Base-by-base conservation (phyloP, 495 filamentous ascomycete genomes). In the Penicilliopsis zonata region DNA sequence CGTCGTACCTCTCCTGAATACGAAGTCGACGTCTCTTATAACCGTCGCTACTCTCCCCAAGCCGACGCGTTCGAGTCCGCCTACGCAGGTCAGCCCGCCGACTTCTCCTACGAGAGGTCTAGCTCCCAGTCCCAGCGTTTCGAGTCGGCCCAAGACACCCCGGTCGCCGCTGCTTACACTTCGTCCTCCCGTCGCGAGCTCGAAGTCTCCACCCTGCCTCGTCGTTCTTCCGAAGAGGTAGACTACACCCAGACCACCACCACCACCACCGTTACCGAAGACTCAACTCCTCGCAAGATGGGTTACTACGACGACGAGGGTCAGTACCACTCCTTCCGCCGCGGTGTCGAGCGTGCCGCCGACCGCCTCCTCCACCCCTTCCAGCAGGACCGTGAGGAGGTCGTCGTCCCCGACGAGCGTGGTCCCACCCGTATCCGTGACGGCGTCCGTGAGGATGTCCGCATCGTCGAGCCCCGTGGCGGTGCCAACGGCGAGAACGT, bases 241-340 rank as follows among this genome's bases (percentile, higher is more conserved):
- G 7, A 21, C 37, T 59, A 45, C 49, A 42, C 53, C 42, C 51
- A 54, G 37, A 50, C 41, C 46, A 44, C 58, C 39, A 44, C 46
- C 34, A 23, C 41, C 34, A 41, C 55, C 40, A 41, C 57, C 42
- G 59, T 57, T 36, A 62, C 69, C 42, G 65, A 73, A 46, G 44
- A 55, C 46, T 42, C 58, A 41, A 41, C 47, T 33, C 50, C 55
- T 65, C 63, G 65, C 63, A 82, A 83, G 58, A 95, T 95, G 87
- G 87, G 85, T 70, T 95, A 94, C 76, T 94, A 92, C 85, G 86
- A 94, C 82, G 83, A 92, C 66, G 80, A 88, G 74, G 86, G 86
- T 62, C 78, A 85, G 49, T 85, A 94, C 67, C 86, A 94, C 70
- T 88, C 82, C 37, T 78, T 94, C 78, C 83, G 86, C 57, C 79